These are phyloP conservation scores for Aphanomyces stellatus DNA, from an alignment of 352 stramenopile genomes.

Conservation along the genomic window DNA sequence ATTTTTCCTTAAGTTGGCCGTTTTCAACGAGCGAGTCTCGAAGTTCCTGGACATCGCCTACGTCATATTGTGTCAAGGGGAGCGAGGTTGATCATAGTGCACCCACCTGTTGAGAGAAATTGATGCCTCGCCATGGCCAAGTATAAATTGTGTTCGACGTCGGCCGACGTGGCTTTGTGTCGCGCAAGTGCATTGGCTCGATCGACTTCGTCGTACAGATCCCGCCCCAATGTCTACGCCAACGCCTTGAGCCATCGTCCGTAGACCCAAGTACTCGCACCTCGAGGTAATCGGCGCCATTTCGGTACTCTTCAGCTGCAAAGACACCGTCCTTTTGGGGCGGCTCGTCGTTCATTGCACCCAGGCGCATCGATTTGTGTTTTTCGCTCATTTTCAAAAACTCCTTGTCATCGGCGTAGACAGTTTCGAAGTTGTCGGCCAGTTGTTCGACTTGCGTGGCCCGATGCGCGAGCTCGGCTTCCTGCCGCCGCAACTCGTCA, in stretches of 20 bases:
- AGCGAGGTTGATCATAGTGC: background rate
- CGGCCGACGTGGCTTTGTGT: background rate
- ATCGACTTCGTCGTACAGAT: background rate
- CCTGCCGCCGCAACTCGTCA: background rate
- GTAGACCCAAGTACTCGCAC: background rate
- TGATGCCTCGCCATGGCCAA: no score
- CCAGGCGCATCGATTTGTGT: background rate
- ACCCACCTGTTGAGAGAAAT: no score
- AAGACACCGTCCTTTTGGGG: background rate
- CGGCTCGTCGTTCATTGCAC: background rate
- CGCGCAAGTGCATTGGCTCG: background rate
- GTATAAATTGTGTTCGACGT: background rate
- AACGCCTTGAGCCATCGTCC: background rate
- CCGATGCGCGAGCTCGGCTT: background rate
- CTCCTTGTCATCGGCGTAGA: conserved; percentile 12
- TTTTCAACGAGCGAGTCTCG: background rate
- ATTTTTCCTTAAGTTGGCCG: background rate
- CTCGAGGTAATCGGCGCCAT: background rate
- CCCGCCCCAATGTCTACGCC: background rate
- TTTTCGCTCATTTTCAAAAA: background rate
- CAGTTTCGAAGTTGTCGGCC: background rate
- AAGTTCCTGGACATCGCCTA: background rate
- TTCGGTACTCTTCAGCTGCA: conserved; percentile 9
- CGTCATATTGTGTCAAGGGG: background rate
- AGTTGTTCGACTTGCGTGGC: background rate